These are phyloP conservation scores for Xylogone sp. DNA, from an alignment of 2,329 filamentous ascomycete genomes.

Conservation along the genomic window DNA sequence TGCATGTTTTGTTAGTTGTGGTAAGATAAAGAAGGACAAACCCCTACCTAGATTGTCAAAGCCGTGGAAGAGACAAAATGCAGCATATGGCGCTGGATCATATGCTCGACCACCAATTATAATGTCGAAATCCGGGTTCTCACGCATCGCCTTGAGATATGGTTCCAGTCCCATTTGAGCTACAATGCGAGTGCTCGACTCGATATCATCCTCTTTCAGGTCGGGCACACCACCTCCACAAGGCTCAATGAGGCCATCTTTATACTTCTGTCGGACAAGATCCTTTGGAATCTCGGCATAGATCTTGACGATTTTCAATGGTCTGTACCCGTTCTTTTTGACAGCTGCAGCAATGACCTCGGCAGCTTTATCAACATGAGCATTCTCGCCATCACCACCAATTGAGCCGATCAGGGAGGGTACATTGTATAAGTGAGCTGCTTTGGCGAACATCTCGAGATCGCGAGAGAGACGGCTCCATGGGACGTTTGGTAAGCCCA, in stretches of 20 bases:
- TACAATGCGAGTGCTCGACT: slow-evolving; percentile 33
- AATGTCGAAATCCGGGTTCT: slow-evolving; percentile 37
- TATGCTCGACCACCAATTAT: slow-evolving; percentile 32
- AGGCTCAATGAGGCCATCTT: slow-evolving; percentile 26
- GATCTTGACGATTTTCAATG: slow-evolving; percentile 33
- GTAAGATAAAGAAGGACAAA: too few species aligned
- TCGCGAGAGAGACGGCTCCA: slow-evolving; percentile 37
- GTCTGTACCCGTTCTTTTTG: slow-evolving; percentile 1
- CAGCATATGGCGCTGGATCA: slow-evolving; percentile 37
- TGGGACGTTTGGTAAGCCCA: slow-evolving; percentile 35
- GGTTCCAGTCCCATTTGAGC: slow-evolving; percentile 45
- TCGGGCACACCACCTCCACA: slow-evolving; percentile 39
- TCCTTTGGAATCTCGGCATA: slow-evolving; percentile 35
- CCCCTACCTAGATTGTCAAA: slow-evolving; percentile 13
- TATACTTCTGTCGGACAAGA: slow-evolving; percentile 26
- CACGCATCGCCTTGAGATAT: slow-evolving; percentile 37
- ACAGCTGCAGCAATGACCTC: slow-evolving; percentile 33
- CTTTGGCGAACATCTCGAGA: slow-evolving; percentile 33
- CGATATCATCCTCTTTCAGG: slow-evolving; percentile 34
- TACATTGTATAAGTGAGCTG: slow-evolving; percentile 29
- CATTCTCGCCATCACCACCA: slow-evolving; percentile 42
- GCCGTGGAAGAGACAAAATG: slow-evolving; percentile 30
- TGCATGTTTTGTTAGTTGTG: slow-evolving; percentile 11
- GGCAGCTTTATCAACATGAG: slow-evolving; percentile 36
- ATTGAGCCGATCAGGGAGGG: slow-evolving; percentile 39